A percentile compares a stretch with the other conserved stretches of the same genome.
phyloP scores from a whole-genome alignment of 805 yeast species.

The Candida suzukii region DNA sequence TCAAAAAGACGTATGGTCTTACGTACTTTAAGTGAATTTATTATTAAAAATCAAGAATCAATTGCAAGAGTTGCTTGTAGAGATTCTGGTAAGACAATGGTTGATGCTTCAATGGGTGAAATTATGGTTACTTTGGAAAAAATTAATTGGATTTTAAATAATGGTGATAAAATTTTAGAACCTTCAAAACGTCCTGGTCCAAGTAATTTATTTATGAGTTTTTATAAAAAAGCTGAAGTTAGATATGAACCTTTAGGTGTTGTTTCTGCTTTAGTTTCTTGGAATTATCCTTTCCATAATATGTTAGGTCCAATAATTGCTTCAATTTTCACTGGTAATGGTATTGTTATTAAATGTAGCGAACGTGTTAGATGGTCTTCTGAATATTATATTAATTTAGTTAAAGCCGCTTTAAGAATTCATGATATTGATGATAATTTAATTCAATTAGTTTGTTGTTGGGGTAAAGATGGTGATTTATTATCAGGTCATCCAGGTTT shows the following conservation, averaged over 20 bases:
- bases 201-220: constrained; percentile 68
- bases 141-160: constrained; percentile 77
- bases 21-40: constrained; percentile 61
- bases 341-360: constrained; percentile 86
- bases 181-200: constrained; percentile 84
- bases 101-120: constrained; percentile 96
- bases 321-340: constrained; percentile 84
- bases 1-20: constrained; percentile 63
- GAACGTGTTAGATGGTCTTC: constrained; percentile 97
- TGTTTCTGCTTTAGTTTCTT: constrained; percentile 84
- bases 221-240: constrained; percentile 86
- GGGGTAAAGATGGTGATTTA: constrained; percentile 79
- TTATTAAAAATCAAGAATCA: constrained; percentile 75
- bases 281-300: constrained; percentile 98
- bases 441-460: constrained; percentile 83
- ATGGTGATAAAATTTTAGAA: constrained; percentile 69
- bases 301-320: constrained; percentile 90
- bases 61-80: constrained; percentile 91
- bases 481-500: constrained; percentile 79
- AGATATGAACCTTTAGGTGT: constrained; percentile 90
- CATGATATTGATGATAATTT: constrained; percentile 75
- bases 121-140: constrained; percentile 93
- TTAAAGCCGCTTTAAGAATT: constrained; percentile 61
- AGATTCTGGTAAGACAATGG: constrained; percentile 92
- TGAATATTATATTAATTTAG: constrained; percentile 63